Conservation (phyloP, 352 stramenopile genomes). For the Globisporangium ultimum region DNA sequence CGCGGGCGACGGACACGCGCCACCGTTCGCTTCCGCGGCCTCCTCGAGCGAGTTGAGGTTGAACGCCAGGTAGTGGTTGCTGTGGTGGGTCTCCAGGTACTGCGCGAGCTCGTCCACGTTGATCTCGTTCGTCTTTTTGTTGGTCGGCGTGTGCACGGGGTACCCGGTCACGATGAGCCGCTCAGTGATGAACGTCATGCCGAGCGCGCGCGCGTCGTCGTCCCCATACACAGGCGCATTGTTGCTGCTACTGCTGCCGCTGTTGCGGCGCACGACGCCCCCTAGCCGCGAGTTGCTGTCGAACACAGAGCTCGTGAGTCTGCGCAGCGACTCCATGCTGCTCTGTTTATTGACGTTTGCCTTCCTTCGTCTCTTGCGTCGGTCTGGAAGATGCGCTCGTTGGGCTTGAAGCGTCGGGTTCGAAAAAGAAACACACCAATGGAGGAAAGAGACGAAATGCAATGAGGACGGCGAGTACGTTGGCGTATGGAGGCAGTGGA, state of each 20-base stretch:
- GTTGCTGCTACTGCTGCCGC: constrained; percentile 18
- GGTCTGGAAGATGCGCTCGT: not conserved
- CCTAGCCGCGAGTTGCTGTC: constrained; percentile 32
- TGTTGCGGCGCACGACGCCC: constrained; percentile 33
- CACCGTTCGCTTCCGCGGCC: constrained; percentile 4
- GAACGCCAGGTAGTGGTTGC: constrained; percentile 73
- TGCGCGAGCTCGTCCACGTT: constrained; percentile 67
- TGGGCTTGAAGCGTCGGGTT: not conserved
- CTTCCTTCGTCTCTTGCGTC: not conserved
- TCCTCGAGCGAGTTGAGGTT: constrained; percentile 67
- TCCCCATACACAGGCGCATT: constrained; percentile 7
- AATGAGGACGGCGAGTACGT: too few species aligned
- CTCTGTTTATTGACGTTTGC: not conserved
- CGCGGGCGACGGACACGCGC: not conserved
- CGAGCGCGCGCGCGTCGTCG: constrained; percentile 36
- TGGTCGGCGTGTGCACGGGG: constrained; percentile 45
- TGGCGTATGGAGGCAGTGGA: too few species aligned
- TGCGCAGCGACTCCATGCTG: constrained; percentile 67
- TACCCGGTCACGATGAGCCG: constrained; percentile 60
- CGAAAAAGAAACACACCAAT: not conserved
- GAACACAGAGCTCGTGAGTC: constrained; percentile 71
- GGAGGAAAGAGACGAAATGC: not conserved
- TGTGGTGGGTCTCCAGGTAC: constrained; percentile 54
- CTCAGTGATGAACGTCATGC: constrained; percentile 73
- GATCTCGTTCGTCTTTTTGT: constrained; percentile 71